Evolutionary conservation across 495 filamentous ascomycete species (phyloP).

Genomic region (Penicillium bovifimosum): DNA sequence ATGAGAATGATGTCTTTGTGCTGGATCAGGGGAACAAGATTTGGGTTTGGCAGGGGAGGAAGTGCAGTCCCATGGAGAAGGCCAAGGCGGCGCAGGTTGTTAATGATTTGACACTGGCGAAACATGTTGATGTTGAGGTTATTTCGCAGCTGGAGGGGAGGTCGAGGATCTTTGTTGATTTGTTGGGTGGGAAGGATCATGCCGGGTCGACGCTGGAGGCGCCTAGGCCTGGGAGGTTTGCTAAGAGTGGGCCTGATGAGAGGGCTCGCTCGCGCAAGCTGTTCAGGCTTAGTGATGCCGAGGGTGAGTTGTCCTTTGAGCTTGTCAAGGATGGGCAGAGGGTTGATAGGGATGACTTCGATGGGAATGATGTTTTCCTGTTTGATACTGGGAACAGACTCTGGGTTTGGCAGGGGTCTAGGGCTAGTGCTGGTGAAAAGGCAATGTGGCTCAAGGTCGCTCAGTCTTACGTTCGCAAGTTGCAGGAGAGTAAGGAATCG

Average conservation of each 20-base stretch:
- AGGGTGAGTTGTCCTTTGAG: slow-evolving; percentile 47
- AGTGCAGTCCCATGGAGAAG: slow-evolving; percentile 60
- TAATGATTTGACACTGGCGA: slow-evolving; percentile 54
- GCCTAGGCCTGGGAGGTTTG: slow-evolving; percentile 34
- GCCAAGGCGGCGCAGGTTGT: slow-evolving; percentile 58
- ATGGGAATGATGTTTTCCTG: slow-evolving; percentile 54
- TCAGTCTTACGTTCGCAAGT: slow-evolving; percentile 47
- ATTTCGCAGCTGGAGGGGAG: slow-evolving; percentile 52
- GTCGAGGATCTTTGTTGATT: slow-evolving; percentile 45
- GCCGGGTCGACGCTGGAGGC: slow-evolving; percentile 28
- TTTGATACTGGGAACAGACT: slow-evolving; percentile 46
- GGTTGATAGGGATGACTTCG: slow-evolving; percentile 40
- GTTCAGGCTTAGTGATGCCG: slow-evolving; percentile 51
- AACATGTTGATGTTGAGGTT: slow-evolving; percentile 57
- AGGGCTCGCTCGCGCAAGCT: slow-evolving; percentile 36
- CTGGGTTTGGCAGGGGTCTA: slow-evolving; percentile 57
- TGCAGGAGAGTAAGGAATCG: slow-evolving; percentile 35
- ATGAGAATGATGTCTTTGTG: slow-evolving; percentile 58
- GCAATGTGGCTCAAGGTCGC: slow-evolving; percentile 53
- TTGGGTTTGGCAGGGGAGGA: slow-evolving; percentile 61
- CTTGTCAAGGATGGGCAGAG: slow-evolving; percentile 45
- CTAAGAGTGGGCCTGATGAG: slow-evolving; percentile 13
- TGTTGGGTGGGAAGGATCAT: slow-evolving; percentile 48
- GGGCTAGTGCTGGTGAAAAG: slow-evolving; percentile 49
- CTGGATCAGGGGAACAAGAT: slow-evolving; percentile 55